phyloP scores from a whole-genome alignment of 2,329 filamentous ascomycete species.

The Colletotrichum sp. region DNA sequence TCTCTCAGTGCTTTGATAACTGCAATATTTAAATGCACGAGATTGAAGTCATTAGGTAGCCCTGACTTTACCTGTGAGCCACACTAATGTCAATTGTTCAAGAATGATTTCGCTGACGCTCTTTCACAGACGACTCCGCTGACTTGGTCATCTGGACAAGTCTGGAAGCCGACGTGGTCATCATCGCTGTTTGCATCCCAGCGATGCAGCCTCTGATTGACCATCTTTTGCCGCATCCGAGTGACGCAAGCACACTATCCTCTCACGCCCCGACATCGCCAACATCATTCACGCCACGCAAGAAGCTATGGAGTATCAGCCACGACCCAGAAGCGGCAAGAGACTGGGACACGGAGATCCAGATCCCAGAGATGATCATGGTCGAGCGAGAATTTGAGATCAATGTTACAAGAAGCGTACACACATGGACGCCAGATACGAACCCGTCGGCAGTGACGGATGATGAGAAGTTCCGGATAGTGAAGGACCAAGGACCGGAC shows the following conservation, averaged over 20 bases:
- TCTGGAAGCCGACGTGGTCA: slow-evolving; percentile 36
- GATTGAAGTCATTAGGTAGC: slow-evolving; percentile 31
- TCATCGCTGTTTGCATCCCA: slow-evolving; percentile 38
- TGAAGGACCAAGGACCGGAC: neutral
- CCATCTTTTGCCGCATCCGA: neutral
- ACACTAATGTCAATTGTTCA: neutral
- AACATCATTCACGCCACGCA: neutral
- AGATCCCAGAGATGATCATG: slow-evolving; percentile 3
- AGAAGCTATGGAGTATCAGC: neutral
- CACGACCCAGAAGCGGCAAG: neutral
- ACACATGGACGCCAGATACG: neutral
- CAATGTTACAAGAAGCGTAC: neutral
- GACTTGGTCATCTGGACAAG: slow-evolving; percentile 20
- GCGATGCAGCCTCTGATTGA: slow-evolving; percentile 33
- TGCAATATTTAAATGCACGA: slow-evolving; percentile 38
- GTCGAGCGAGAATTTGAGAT: slow-evolving; percentile 5
- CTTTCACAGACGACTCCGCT: neutral
- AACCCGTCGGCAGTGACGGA: neutral
- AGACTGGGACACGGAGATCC: neutral
- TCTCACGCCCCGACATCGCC: neutral
- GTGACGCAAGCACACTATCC: neutral
- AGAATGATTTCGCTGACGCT: neutral
- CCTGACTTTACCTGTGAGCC: slow-evolving; percentile 29
- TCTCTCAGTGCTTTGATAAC: slow-evolving; percentile 25
- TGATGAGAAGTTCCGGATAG: neutral